phyloP scores from a whole-genome alignment of 495 filamentous ascomycete genomes.

The Penicillium angulare region DNA sequence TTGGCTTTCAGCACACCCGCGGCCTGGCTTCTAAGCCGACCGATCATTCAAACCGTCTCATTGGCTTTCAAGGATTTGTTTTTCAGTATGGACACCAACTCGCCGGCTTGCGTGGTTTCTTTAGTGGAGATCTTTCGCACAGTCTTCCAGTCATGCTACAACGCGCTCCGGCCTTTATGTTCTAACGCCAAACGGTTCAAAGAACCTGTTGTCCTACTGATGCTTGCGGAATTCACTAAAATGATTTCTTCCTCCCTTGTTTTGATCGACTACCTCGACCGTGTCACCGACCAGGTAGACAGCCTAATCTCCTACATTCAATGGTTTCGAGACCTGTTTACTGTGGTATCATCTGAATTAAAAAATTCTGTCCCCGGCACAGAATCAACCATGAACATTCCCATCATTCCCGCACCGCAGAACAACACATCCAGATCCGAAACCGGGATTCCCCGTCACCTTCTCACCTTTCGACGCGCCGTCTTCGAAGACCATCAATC shows the following conservation, averaged over 20 bases:
- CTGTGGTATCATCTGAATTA: constrained; percentile 21
- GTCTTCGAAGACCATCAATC: constrained; percentile 37
- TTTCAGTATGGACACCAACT: constrained; percentile 48
- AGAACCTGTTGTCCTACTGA: constrained; percentile 39
- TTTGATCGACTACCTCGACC: constrained; percentile 53
- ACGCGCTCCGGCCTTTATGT: constrained; percentile 33
- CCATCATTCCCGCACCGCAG: not conserved
- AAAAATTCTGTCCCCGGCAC: not conserved
- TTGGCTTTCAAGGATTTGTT: constrained; percentile 47
- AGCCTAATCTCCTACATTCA: constrained; percentile 26
- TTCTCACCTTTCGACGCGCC: constrained; percentile 24
- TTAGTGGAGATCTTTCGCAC: constrained; percentile 42
- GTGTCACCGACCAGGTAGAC: constrained; percentile 21
- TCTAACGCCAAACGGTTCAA: constrained; percentile 31
- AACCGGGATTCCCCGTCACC: constrained; percentile 15
- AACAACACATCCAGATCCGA: not conserved
- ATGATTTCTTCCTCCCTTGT: constrained; percentile 47
- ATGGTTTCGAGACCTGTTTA: constrained; percentile 33
- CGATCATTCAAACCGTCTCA: constrained; percentile 52
- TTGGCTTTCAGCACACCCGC: constrained; percentile 45
- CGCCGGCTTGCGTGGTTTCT: constrained; percentile 40
- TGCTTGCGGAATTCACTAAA: constrained; percentile 41
- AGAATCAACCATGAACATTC: not conserved
- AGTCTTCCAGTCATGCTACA: constrained; percentile 42
- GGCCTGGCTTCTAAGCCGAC: constrained; percentile 59